Conservation (phyloP, 164 flowering plant species). For the Piper betle region DNA sequence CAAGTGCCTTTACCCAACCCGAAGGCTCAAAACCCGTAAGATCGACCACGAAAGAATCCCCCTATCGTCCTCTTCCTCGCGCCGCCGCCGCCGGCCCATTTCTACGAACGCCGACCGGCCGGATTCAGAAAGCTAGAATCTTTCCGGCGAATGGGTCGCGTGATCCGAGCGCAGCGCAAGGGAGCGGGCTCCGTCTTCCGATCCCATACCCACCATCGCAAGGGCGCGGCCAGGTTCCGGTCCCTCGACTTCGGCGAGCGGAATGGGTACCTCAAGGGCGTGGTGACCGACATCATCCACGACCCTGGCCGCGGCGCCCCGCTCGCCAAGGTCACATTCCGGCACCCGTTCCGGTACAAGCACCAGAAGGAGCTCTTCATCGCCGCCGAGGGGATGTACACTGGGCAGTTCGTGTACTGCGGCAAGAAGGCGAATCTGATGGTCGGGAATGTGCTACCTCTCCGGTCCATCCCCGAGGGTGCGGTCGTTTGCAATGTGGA, state of each 20-base stretch:
- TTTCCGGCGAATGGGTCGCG: constrained; percentile 10
- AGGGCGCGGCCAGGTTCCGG: constrained; percentile 50
- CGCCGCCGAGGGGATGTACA: constrained; percentile 56
- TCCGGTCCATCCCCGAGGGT: constrained; percentile 48
- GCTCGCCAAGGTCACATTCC: constrained; percentile 38
- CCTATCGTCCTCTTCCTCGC: too few species aligned
- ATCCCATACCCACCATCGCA: constrained; percentile 34
- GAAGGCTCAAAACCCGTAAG: too few species aligned
- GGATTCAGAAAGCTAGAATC: not conserved
- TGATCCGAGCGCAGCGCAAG: constrained; percentile 14
- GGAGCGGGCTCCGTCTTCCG: constrained; percentile 16
- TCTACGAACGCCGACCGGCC: not conserved
- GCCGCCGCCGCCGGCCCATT: not conserved
- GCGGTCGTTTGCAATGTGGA: constrained; percentile 59
- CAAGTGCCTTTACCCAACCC: not conserved
- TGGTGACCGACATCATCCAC: constrained; percentile 38
- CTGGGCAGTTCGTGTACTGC: constrained; percentile 51
- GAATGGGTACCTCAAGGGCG: constrained; percentile 47
- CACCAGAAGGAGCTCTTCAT: constrained; percentile 55
- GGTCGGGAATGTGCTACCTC: constrained; percentile 46
- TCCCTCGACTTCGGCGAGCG: constrained; percentile 51
- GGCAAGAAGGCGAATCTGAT: constrained; percentile 45
- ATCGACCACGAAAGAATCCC: too few species aligned
- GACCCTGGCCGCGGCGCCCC: constrained; percentile 61
- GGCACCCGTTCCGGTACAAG: constrained; percentile 50